Base-by-base conservation (phyloP, 768 basidiomycete genomes). In the Rickenella mellea region DNA sequence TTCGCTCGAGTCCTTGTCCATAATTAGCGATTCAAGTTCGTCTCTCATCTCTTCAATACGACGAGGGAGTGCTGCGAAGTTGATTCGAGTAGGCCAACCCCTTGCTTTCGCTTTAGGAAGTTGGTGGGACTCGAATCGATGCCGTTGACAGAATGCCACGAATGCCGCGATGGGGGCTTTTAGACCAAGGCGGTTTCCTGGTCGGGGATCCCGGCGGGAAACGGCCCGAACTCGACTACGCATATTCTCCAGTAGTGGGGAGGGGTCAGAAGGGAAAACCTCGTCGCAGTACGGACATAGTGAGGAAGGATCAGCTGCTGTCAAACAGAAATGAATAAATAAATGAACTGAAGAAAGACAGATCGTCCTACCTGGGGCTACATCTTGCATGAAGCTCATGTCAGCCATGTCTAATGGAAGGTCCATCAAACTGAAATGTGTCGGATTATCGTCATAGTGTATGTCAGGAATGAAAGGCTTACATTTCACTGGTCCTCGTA, bases 201-300 rank as follows among this genome's bases (percentile, higher is more conserved):
- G 78, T 4, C 88, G 78, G 6, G 80, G 71, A 45, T 84, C 80
- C 2, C 61, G 63, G 39, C 56, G 52, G 0, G 87, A 83, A 51
- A 74, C 78, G 27, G 63, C 64, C 33, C 62, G 63, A 1, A 78
- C 73, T 1, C 62, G 57, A 1, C 63, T 57, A 10, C 89, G 64
- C 15, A 91, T 65, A 5, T 62, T 62, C n/a, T 53, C 51, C 24
- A 90, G 66, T 19, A 69, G 61, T 1, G 76, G 71, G 0, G 85
- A 82, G 4, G 81, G 81, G 3, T 66, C 59, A 2, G 65, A 45
- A 1, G 88, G 89, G 9, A 89, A 66, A 1, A 64, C 70, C 15
- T 74, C 70, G 50, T 91, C 88, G 48, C 88, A 91, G 57, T 81
- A 91, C 0, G 88, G 86, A 53, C 88, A 91, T 2, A 89, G 61